Evolutionary conservation across 1,139 yeast genomes (phyloP).

Genomic region (Starmera stellimalicola): DNA sequence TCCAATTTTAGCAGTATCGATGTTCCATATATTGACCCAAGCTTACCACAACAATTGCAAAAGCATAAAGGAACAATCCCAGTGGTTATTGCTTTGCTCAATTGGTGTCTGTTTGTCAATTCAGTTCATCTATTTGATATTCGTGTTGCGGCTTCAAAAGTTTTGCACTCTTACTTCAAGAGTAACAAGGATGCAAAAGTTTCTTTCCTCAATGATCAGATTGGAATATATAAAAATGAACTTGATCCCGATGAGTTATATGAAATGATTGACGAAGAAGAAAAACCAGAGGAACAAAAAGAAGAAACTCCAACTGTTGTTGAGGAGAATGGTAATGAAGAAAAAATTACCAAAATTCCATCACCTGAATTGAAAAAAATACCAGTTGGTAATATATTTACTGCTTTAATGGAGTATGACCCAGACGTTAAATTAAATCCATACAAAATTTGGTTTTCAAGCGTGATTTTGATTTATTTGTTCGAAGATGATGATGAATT

Average conservation of each 20-base stretch:
- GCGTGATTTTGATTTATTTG: slow-evolving; percentile 52
- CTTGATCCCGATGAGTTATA: too few species aligned
- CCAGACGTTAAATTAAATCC: slow-evolving; percentile 74
- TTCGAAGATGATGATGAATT: slow-evolving; percentile 42
- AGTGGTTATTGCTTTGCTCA: slow-evolving; percentile 62
- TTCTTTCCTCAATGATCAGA: slow-evolving; percentile 58
- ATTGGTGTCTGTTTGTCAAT: slow-evolving; percentile 73
- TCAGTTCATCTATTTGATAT: slow-evolving; percentile 81
- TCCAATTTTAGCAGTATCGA: slow-evolving; percentile 68
- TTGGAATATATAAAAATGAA: slow-evolving; percentile 16
- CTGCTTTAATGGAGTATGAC: slow-evolving; percentile 69
- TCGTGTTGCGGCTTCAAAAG: slow-evolving; percentile 58
- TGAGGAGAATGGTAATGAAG: slow-evolving; percentile 1
- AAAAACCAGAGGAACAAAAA: neutral
- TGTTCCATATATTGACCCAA: slow-evolving; percentile 85
- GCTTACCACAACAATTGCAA: slow-evolving; percentile 36
- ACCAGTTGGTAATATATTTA: slow-evolving; percentile 44
- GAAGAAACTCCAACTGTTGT: neutral
- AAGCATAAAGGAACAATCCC: slow-evolving; percentile 32
- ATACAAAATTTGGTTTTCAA: slow-evolving; percentile 80
- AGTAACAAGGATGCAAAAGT: slow-evolving; percentile 55
- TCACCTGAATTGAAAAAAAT: slow-evolving; percentile 5
- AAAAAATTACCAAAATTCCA: neutral
- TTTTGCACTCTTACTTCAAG: slow-evolving; percentile 60
- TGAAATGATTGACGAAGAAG: neutral